These are phyloP conservation scores for Circinella umbellata DNA, from an alignment of 371 early-diverging fungal species.

Conservation along the genomic window DNA sequence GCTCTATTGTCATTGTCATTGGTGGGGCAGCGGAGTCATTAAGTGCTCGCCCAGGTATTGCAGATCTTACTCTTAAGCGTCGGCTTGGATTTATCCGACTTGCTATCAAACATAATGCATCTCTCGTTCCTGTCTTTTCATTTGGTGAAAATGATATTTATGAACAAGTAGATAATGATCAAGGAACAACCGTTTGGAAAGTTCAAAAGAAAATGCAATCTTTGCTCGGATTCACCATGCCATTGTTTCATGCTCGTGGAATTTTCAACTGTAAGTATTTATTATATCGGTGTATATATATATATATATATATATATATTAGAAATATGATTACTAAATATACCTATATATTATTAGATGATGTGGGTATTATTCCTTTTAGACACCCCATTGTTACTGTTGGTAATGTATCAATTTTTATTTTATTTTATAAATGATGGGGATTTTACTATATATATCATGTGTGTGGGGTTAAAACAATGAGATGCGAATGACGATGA, in stretches of 20 bases:
- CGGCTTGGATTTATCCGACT: constrained; percentile 84
- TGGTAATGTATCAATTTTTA: constrained; percentile 29
- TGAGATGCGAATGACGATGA: neutral
- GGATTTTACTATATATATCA: no score
- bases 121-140: constrained; percentile 74
- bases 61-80: constrained; percentile 70
- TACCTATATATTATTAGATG: constrained; percentile 28
- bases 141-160: constrained; percentile 90
- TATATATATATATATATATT: neutral
- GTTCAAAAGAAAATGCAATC: constrained; percentile 67
- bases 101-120: constrained; percentile 73
- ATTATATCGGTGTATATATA: neutral
- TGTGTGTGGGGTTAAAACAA: no score
- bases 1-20: constrained; percentile 77
- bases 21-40: constrained; percentile 85
- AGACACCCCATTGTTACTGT: constrained; percentile 59
- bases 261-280: constrained; percentile 66
- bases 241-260: constrained; percentile 78
- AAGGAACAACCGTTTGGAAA: constrained; percentile 55
- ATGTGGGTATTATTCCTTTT: constrained; percentile 64
- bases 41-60: constrained; percentile 65
- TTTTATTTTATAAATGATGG: neutral
- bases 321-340: no score
- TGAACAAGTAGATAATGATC: constrained; percentile 60
- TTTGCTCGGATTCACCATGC: constrained; percentile 70